These are phyloP conservation scores for Hordeum vulgare DNA, from an alignment of 176 grass and related monocot species.

Conservation along the genomic window DNA sequence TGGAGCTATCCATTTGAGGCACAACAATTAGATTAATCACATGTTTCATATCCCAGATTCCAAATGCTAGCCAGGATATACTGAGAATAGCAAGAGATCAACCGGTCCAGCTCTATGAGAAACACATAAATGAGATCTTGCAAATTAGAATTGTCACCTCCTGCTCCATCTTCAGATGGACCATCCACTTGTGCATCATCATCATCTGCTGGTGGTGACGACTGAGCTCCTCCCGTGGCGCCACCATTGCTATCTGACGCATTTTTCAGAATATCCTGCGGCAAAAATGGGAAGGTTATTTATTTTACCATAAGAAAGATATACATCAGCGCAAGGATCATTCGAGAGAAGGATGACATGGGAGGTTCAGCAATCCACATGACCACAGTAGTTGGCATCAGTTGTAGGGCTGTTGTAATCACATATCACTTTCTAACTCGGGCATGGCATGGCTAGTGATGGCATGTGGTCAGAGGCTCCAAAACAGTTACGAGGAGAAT, in stretches of 20 bases:
- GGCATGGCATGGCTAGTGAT: neutral
- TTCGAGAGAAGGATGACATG: neutral
- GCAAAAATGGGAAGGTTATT: neutral
- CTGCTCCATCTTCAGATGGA: conserved; percentile 45
- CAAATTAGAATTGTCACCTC: conserved; percentile 33
- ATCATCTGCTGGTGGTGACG: conserved; percentile 38
- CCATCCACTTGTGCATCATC: conserved; percentile 36
- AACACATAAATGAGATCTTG: neutral
- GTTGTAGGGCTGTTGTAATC: neutral
- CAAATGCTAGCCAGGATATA: conserved; percentile 9
- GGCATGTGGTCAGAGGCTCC: neutral
- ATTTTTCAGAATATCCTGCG: conserved; percentile 14
- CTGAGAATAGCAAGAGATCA: neutral
- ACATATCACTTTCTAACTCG: neutral
- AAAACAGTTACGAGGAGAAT: neutral
- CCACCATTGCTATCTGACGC: conserved; percentile 2
- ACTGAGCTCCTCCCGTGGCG: conserved; percentile 9
- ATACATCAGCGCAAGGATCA: neutral
- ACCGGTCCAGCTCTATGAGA: neutral
- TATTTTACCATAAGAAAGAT: neutral
- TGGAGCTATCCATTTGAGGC: conserved; percentile 27
- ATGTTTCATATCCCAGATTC: neutral
- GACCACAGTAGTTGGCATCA: neutral
- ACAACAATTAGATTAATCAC: neutral
- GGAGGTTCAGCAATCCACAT: neutral